Base-by-base conservation (phyloP, 352 stramenopile genomes). In the Phytophthora brassicae region DNA sequence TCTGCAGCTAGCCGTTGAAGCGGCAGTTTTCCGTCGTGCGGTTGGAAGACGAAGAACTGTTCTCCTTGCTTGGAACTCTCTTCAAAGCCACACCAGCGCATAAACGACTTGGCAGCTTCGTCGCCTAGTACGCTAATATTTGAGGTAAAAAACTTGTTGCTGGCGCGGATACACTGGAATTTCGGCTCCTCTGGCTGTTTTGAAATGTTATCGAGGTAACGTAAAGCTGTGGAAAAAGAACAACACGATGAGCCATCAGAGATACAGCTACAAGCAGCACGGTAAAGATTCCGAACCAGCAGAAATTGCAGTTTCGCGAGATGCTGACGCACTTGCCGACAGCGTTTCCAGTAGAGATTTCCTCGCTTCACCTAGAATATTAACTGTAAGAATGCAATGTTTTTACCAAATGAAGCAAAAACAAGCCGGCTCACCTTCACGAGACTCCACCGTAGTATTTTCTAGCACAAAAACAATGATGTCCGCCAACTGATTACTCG, bases 131-230 rank as follows among this genome's bases (percentile, higher is more conserved):
- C 17, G 4, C 64, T 77, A 11, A 94, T 51, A 24, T 75, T 90
- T 4, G 71, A 69, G 8, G 53, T 54, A 33, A 95, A 95, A 39
- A 79, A 93, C 26, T 79, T 81, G 66, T 95, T 95, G 52, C 68
- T 84, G 11, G 70, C 70, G 26, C 79, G 82, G 55, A 95, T 92
- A 41, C 75, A 74, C 44, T 89, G 79, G 57, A 88, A 91, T 26
- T 89, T 91, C 0, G 26, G 20, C 11, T 95, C 81, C 6, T 66
- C 38, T 6, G 84, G 82, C 8, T 85, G 66, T 11, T 47, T 51
- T 0, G 64, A 59, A n/a, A 95, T 79, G 58, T 93, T 93, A 11
- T 73, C 71, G 22, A 95, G 26, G 56, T 93, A 95, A 4, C 79
- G 78, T n/a, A 78, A 56, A 1, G 63, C 74, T 87, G 17, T n/a